A percentile compares a stretch with the other conserved stretches of the same genome.
These are phyloP conservation scores for Sordariomycetes sp. DNA, from an alignment of 2,329 filamentous ascomycete species.

Conservation along the genomic window DNA sequence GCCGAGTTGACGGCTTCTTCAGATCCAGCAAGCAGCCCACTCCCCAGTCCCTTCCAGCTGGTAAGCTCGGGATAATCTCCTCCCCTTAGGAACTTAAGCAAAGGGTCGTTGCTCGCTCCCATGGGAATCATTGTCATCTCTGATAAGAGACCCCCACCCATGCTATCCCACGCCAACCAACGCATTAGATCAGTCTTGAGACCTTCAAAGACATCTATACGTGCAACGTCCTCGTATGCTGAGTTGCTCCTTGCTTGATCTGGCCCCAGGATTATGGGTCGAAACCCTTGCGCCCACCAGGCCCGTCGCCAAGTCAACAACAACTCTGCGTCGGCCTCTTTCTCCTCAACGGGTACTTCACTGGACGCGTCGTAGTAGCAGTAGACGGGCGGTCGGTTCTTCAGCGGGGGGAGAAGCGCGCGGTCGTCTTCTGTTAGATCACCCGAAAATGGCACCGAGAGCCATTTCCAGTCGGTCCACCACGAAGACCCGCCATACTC, in stretches of 20 bases:
- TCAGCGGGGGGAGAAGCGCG: slow-evolving; percentile 71
- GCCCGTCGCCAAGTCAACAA: slow-evolving; percentile 83
- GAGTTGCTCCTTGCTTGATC: slow-evolving; percentile 79
- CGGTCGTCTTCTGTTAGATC: slow-evolving; percentile 70
- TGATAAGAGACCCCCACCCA: slow-evolving; percentile 74
- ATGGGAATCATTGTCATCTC: slow-evolving; percentile 81
- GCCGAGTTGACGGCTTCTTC: slow-evolving; percentile 54
- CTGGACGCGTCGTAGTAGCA: slow-evolving; percentile 76
- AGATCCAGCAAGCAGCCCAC: slow-evolving; percentile 64
- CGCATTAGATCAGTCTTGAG: slow-evolving; percentile 66
- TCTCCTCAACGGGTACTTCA: slow-evolving; percentile 51
- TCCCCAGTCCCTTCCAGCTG: slow-evolving; percentile 62
- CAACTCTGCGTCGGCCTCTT: slow-evolving; percentile 67
- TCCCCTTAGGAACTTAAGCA: slow-evolving; percentile 64
- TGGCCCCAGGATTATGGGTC: slow-evolving; percentile 69
- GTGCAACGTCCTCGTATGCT: slow-evolving; percentile 62
- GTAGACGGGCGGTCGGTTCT: slow-evolving; percentile 65
- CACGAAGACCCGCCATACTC: slow-evolving; percentile 71
- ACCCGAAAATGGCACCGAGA: slow-evolving; percentile 75
- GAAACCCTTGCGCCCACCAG: slow-evolving; percentile 94
- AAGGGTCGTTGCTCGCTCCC: slow-evolving; percentile 61
- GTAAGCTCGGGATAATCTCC: slow-evolving; percentile 68
- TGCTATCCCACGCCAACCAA: slow-evolving; percentile 89
- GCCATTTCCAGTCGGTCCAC: slow-evolving; percentile 86
- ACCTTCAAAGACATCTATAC: slow-evolving; percentile 45